Base-by-base conservation (phyloP, 1,139 yeast genomes). In the Saccharomyces hybrid region DNA sequence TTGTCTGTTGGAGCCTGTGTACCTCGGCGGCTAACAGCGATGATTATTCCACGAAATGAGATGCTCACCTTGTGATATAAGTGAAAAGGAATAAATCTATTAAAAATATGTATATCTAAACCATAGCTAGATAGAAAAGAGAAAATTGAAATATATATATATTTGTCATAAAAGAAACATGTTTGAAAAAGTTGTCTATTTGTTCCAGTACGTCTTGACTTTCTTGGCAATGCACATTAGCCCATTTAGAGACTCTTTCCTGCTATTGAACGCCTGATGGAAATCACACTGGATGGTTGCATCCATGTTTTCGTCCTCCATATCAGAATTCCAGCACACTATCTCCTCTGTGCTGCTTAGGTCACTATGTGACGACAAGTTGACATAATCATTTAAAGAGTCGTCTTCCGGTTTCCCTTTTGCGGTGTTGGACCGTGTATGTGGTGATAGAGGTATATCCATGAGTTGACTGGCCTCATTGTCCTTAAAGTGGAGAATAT, bases 271-370 rank as follows among this genome's bases (percentile, higher is more conserved):
- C 13, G 25, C 50, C 14, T 48, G 26, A 28, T 31, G 16, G 46
- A 31, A 48, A 20, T 38, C 44, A 38, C 44, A 38, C 26, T 38
- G 44, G 9, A 38, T 38, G 44, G 44, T 38, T 6, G 44, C 44
- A 13, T 38, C 44, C 25, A 38, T 11, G 14, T 28, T 48, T 13
- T 31, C 50, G n/a, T 11, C 51, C 31, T 46, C 47, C 56, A 54
- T 54, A 47, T 42, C 50, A 2, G 47, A 47, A 27, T 28, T 53
- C 44, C 44, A 38, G 41, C 26, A 46, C 27, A 29, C 23, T 6
- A 55, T 51, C 38, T 59, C 62, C 47, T 61, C 64, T 2, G 61
- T 54, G 46, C 61, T 59, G 51, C 63, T 59, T 8, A 59, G 49
- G 53, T 61, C 64, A 41, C 60, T 59, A 14, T 56, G 53, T 1